Evolutionary conservation across 2,329 filamentous ascomycete species (phyloP).

Genomic region (Colletotrichum sidae): DNA sequence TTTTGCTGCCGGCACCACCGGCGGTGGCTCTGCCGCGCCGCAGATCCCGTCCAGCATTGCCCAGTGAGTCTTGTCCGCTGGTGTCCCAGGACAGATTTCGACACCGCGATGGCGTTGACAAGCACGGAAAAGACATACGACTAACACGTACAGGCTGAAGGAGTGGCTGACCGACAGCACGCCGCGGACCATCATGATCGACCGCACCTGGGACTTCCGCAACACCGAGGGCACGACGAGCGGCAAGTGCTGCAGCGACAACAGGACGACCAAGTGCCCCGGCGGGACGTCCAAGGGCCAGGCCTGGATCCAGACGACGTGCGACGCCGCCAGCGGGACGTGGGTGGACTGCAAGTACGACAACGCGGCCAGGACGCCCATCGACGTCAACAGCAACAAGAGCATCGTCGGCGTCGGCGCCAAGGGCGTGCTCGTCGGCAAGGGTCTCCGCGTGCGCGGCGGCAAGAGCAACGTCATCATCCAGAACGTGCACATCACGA

Average conservation of each 20-base stretch:
- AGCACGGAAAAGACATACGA: too few relatives aligned
- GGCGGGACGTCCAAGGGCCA: slow-evolving; percentile 39
- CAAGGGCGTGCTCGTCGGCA: slow-evolving; percentile 46
- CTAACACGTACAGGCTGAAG: slow-evolving; percentile 44
- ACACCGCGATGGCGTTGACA: slow-evolving; percentile 43
- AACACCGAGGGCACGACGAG: slow-evolving; percentile 41
- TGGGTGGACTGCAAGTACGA: slow-evolving; percentile 43
- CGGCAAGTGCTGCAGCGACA: slow-evolving; percentile 43
- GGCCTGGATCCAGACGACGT: slow-evolving; percentile 42
- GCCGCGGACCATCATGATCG: slow-evolving; percentile 51
- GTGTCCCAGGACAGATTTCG: slow-evolving; percentile 45
- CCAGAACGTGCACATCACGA: slow-evolving; percentile 60
- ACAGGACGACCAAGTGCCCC: slow-evolving; percentile 43
- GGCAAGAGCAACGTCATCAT: slow-evolving; percentile 61
- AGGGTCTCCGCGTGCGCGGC: slow-evolving; percentile 57
- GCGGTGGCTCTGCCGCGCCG: slow-evolving; percentile 60
- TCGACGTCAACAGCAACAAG: slow-evolving; percentile 45
- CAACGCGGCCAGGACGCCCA: slow-evolving; percentile 41
- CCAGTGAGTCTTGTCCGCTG: slow-evolving; percentile 31
- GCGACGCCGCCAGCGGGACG: slow-evolving; percentile 39
- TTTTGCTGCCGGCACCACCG: slow-evolving; percentile 58
- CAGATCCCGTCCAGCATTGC: slow-evolving; percentile 47
- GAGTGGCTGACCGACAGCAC: slow-evolving; percentile 44
- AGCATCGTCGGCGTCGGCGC: slow-evolving; percentile 42
- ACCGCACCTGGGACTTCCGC: slow-evolving; percentile 45